A percentile compares a stretch with the other conserved stretches of the same genome.
Conservation (phyloP, 2,329 filamentous ascomycete genomes). For the Fusarium bulbicola region DNA sequence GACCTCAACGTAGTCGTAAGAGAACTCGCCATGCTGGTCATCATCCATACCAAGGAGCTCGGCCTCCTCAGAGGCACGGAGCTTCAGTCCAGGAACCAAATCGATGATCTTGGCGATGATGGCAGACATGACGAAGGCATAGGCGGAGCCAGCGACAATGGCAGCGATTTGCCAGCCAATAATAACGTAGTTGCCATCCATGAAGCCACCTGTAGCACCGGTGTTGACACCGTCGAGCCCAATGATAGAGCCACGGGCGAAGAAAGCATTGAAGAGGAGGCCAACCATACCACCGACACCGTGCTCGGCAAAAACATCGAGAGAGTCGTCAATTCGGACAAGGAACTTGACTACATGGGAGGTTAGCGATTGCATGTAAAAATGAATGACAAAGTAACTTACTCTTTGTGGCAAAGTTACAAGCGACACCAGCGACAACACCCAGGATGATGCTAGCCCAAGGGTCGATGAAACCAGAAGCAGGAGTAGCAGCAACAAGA, state of each 20-base stretch:
- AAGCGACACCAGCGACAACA: constrained; percentile 70
- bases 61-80: constrained; percentile 82
- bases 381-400: constrained; percentile 16
- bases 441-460: constrained; percentile 75
- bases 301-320: constrained; percentile 79
- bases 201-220: constrained; percentile 72
- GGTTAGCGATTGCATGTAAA: neutral
- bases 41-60: constrained; percentile 90
- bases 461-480: constrained; percentile 73
- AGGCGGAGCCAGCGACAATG: constrained; percentile 71
- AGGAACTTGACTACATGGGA: constrained; percentile 63
- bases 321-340: constrained; percentile 73
- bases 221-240: constrained; percentile 82
- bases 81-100: constrained; percentile 78
- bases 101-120: constrained; percentile 80
- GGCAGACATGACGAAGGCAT: constrained; percentile 78
- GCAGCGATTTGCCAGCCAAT: constrained; percentile 85
- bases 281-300: constrained; percentile 74
- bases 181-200: constrained; percentile 78
- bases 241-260: constrained; percentile 75
- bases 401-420: constrained; percentile 74
- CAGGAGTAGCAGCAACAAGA: constrained; percentile 75
- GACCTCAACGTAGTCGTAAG: constrained; percentile 90
- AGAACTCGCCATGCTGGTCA: constrained; percentile 89
- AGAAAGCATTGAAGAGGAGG: constrained; percentile 77